A percentile compares a stretch with the other conserved stretches of the same genome.
phyloP scores from a whole-genome alignment of 2,329 filamentous ascomycete species.

The Nannizzia gypsea region DNA sequence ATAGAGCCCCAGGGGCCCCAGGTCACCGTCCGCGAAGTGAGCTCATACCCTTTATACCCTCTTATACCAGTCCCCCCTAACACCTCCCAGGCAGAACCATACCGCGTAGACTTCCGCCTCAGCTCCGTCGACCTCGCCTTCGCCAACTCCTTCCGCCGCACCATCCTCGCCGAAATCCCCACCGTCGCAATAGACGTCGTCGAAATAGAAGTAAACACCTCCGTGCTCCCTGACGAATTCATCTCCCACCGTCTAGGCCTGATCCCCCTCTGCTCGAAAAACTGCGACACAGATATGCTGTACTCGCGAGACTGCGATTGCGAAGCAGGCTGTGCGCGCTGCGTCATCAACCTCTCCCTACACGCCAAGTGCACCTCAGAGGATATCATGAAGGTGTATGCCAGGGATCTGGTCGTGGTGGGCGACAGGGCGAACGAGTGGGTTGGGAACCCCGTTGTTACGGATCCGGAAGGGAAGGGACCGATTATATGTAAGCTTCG shows the following conservation, averaged over 20 bases:
- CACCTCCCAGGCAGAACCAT: slow-evolving; percentile 54
- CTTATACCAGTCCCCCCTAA: neutral
- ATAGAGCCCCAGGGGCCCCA: slow-evolving; percentile 38
- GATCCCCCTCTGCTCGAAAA: slow-evolving; percentile 83
- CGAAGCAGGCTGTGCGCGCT: slow-evolving; percentile 86
- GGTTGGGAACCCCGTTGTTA: slow-evolving; percentile 72
- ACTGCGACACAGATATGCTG: slow-evolving; percentile 64
- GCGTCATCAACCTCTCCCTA: slow-evolving; percentile 71
- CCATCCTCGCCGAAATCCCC: slow-evolving; percentile 86
- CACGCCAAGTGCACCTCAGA: slow-evolving; percentile 77
- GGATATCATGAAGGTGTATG: slow-evolving; percentile 87
- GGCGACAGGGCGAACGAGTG: slow-evolving; percentile 58
- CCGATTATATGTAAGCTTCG: slow-evolving; percentile 82
- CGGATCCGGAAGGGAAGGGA: slow-evolving; percentile 68
- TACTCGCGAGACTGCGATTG: slow-evolving; percentile 95
- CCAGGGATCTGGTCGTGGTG: slow-evolving; percentile 69
- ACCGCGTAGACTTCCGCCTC: slow-evolving; percentile 83
- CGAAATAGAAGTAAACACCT: slow-evolving; percentile 92
- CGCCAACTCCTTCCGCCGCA: slow-evolving; percentile 94
- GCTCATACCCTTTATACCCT: neutral
- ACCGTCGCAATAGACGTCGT: slow-evolving; percentile 89
- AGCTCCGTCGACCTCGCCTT: slow-evolving; percentile 81
- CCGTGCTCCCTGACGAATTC: slow-evolving; percentile 94
- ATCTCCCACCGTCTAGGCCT: slow-evolving; percentile 81
- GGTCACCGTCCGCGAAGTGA: slow-evolving; percentile 38